Evolutionary conservation across 2,329 filamentous ascomycete genomes (phyloP).

Genomic region (Fusarium drepaniforme): DNA sequence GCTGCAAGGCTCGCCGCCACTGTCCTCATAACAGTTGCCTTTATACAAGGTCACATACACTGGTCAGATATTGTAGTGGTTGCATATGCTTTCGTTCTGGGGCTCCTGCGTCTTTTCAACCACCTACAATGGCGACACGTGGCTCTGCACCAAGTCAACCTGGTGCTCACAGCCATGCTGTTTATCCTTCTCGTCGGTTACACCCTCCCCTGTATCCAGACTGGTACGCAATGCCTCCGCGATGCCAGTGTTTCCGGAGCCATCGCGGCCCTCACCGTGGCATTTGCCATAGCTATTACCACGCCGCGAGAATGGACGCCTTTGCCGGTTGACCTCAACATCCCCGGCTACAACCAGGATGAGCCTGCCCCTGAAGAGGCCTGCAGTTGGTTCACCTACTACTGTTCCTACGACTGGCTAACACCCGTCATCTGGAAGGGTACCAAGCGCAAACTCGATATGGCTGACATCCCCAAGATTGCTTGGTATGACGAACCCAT

Average conservation of each 20-base stretch:
- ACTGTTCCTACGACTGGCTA: slow-evolving; percentile 64
- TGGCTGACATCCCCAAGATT: slow-evolving; percentile 61
- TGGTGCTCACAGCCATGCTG: slow-evolving; percentile 54
- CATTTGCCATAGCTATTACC: slow-evolving; percentile 54
- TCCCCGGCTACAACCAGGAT: slow-evolving; percentile 53
- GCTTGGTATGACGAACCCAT: slow-evolving; percentile 69
- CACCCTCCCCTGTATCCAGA: slow-evolving; percentile 59
- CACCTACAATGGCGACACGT: slow-evolving; percentile 59
- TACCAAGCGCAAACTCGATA: slow-evolving; percentile 56
- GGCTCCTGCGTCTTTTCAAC: slow-evolving; percentile 56
- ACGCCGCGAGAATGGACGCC: slow-evolving; percentile 66
- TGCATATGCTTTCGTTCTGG: slow-evolving; percentile 58
- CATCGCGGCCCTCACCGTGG: slow-evolving; percentile 51
- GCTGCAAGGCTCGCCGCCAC: slow-evolving; percentile 53
- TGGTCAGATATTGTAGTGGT: slow-evolving; percentile 52
- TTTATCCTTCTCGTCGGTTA: slow-evolving; percentile 52
- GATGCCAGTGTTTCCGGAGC: slow-evolving; percentile 50
- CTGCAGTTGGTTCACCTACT: slow-evolving; percentile 66
- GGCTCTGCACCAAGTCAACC: slow-evolving; percentile 63
- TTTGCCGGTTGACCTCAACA: slow-evolving; percentile 53
- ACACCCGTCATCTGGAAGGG: slow-evolving; percentile 63
- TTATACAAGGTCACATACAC: slow-evolving; percentile 48
- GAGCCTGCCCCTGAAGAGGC: slow-evolving; percentile 64
- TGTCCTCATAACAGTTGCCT: slow-evolving; percentile 54
- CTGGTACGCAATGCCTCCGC: slow-evolving; percentile 46